Conservation (phyloP, 1,139 yeast genomes). For the Geotrichum restrictum region DNA sequence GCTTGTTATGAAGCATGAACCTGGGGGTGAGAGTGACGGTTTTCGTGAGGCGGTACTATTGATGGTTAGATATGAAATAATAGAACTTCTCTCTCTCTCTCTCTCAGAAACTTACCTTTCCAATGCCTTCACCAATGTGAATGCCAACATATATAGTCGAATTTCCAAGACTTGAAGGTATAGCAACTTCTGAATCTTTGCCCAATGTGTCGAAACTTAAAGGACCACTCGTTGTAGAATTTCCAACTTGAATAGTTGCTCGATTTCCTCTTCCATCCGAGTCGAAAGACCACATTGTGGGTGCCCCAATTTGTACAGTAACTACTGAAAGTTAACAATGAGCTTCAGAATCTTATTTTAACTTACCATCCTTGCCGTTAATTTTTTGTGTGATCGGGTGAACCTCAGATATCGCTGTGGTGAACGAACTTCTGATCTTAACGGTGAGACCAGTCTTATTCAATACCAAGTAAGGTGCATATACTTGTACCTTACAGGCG, state of each 20-base stretch:
- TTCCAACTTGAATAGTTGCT: conserved; percentile 61
- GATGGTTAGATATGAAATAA: background rate
- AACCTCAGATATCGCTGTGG: conserved; percentile 11
- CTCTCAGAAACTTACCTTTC: conserved; percentile 39
- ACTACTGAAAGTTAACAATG: conserved; percentile 23
- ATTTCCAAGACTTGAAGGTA: conserved; percentile 55
- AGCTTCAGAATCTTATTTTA: too few relatives aligned
- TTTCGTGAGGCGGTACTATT: conserved; percentile 62
- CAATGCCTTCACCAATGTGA: conserved; percentile 74
- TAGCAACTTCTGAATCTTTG: conserved; percentile 61
- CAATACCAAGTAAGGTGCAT: conserved; percentile 76
- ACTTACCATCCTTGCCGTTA: conserved; percentile 1
- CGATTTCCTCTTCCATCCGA: conserved; percentile 59
- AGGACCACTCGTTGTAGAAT: conserved; percentile 68
- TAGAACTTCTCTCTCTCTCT: conserved; percentile 21
- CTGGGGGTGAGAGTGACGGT: conserved; percentile 80
- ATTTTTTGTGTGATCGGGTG: conserved; percentile 19
- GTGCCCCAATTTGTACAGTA: conserved; percentile 43
- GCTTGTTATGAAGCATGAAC: conserved; percentile 63
- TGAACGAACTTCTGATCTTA: conserved; percentile 47
- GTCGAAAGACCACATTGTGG: conserved; percentile 83
- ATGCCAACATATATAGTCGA: conserved; percentile 68
- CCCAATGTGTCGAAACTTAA: conserved; percentile 90
- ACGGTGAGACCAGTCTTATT: conserved; percentile 74
- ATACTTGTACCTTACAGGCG: conserved; percentile 49